Conservation (phyloP, 495 filamentous ascomycete genomes). For the Pyrenopolyporus hunteri region DNA sequence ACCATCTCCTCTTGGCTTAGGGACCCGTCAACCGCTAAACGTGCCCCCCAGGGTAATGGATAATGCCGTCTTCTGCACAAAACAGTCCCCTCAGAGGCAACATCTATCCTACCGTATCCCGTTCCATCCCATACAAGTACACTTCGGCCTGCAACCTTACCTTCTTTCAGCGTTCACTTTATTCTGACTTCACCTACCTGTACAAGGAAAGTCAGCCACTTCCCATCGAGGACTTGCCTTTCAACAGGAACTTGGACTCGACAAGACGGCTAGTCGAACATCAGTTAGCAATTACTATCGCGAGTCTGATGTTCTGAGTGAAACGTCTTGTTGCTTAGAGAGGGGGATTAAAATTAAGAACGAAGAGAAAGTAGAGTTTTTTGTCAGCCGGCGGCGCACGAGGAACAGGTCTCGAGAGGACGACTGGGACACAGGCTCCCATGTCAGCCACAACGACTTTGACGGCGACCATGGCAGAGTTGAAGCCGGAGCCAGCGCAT, state of each 20-base stretch:
- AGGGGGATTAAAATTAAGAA: constrained; percentile 21
- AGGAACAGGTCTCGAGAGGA: constrained; percentile 31
- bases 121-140: constrained; percentile 57
- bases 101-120: constrained; percentile 50
- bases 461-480: constrained; percentile 61
- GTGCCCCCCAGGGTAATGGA: constrained; percentile 47
- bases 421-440: constrained; percentile 50
- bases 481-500: constrained; percentile 59
- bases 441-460: constrained; percentile 62
- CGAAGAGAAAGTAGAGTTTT: constrained; percentile 8
- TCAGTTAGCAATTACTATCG: constrained; percentile 27
- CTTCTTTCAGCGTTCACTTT: constrained; percentile 46
- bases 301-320: constrained; percentile 35
- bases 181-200: constrained; percentile 49
- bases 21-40: constrained; percentile 48
- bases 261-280: constrained; percentile 24
- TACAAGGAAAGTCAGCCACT: constrained; percentile 33
- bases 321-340: constrained; percentile 18
- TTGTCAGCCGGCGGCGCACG: constrained; percentile 36
- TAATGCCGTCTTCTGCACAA: constrained; percentile 59
- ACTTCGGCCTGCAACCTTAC: constrained; percentile 54
- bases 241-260: constrained; percentile 32
- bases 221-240: constrained; percentile 28
- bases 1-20: constrained; percentile 45
- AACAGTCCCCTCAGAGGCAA: constrained; percentile 54